Evolutionary conservation across 75 land plant species (phyloP).

Genomic region (Gnetum montanum): DNA sequence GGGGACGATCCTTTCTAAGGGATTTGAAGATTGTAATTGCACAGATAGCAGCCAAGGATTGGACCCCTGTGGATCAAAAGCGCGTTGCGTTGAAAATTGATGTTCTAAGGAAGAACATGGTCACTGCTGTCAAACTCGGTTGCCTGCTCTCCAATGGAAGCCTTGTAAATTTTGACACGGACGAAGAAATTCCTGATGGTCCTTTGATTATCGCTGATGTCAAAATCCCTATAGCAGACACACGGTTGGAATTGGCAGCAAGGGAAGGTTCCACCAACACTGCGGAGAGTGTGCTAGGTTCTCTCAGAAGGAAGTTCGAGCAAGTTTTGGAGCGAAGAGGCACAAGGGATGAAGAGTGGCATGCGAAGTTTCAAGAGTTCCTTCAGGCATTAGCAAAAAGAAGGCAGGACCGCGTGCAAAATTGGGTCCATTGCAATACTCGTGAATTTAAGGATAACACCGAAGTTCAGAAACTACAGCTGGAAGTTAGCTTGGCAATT

Average conservation of each 20-base stretch:
- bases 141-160: not conserved
- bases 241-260: not conserved
- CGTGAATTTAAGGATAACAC: conserved; percentile 12
- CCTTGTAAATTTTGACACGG: too few species aligned
- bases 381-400: conserved; percentile 12
- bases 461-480: conserved; percentile 19
- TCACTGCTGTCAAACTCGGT: not conserved
- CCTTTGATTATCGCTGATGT: not conserved
- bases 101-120: not conserved
- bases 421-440: conserved; percentile 18
- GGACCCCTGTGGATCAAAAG: conserved; percentile 23
- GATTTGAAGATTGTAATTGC: conserved; percentile 27
- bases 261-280: not conserved
- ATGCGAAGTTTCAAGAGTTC: conserved; percentile 13
- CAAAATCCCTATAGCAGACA: not conserved
- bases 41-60: conserved; percentile 24
- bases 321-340: too few species aligned
- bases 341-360: conserved; percentile 21
- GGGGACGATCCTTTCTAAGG: conserved; percentile 9
- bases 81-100: not conserved
- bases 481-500: conserved; percentile 8
- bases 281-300: conserved; percentile 10
- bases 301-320: conserved; percentile 1
- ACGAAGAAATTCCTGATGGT: too few species aligned
- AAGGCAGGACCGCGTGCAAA: conserved; percentile 10